A percentile compares a stretch with the other conserved stretches of the same genome.
These are phyloP conservation scores for Pseudevernia furfuracea DNA, from an alignment of 495 filamentous ascomycete species.

Conservation along the genomic window DNA sequence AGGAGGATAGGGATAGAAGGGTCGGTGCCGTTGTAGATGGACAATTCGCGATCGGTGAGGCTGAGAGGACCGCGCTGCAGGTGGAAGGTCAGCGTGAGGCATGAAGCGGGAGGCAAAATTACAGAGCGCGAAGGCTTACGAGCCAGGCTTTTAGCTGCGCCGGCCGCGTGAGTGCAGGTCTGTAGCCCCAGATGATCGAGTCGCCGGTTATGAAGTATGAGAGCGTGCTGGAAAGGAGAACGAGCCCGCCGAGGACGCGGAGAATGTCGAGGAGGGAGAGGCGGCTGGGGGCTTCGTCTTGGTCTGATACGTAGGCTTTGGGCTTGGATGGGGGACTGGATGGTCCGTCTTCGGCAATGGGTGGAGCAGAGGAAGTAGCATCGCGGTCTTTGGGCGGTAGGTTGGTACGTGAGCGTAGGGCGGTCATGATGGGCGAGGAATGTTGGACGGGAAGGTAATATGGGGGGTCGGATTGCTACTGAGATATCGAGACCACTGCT, in stretches of 20 bases:
- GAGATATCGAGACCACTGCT: too few species aligned
- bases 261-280: constrained; percentile 65
- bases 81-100: constrained; percentile 24
- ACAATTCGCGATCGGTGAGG: constrained; percentile 68
- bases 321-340: constrained; percentile 6
- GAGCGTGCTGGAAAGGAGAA: constrained; percentile 59
- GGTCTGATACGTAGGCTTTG: constrained; percentile 9
- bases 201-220: constrained; percentile 78
- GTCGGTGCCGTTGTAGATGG: constrained; percentile 71
- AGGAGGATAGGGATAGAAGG: constrained; percentile 73
- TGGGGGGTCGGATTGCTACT: too few species aligned
- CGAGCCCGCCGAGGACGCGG: constrained; percentile 60
- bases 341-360: constrained; percentile 1
- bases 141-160: constrained; percentile 55
- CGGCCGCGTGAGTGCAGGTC: constrained; percentile 59
- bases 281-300: constrained; percentile 24
- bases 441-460: too few species aligned
- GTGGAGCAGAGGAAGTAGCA: constrained; percentile 9
- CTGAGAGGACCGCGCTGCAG: constrained; percentile 43
- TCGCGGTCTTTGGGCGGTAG: constrained; percentile 2
- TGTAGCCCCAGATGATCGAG: constrained; percentile 59
- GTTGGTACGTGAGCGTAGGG: constrained; percentile 25
- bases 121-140: too few species aligned
- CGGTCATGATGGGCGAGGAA: constrained; percentile 23
- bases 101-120: too few species aligned